Base-by-base conservation (phyloP, 345 rosid species). In the Euphorbia pulcherrima region DNA sequence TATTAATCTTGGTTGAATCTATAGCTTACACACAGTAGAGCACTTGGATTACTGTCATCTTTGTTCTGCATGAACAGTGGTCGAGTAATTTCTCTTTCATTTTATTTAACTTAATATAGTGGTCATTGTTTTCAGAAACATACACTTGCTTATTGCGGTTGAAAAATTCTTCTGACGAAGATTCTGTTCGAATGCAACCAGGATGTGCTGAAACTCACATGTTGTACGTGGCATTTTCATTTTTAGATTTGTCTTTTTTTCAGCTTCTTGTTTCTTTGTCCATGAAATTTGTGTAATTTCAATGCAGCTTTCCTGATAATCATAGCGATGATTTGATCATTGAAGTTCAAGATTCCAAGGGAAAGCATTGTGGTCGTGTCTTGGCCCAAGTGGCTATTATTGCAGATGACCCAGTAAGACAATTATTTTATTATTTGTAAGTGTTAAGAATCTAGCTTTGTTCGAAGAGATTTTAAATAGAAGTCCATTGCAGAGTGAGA, bases 401-500 rank as follows among this genome's bases (percentile, higher is more conserved):
- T 21, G 77, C 68, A 53, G 77, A 74, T 68, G 77, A 74, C 71
- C 72, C 73, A 9, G 77, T 74, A 63, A 60, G 64, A 33, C 29
- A 12, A 3, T 23, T 67, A 10, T 33, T 61, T 67, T 53, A 47
- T 52, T 55, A 10, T 8, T 24, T 48, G 26, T 27, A 62, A 16
- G 48, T 58, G n/a, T 63, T 41, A 53, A 0, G 23, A 21, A 47
- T n/a, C 12, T 33, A 10, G 17, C 30, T 13, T 20, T 57, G 11
- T 50, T 50, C 1, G 0, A 44, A 1, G 18, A 30, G 18, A 28
- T 51, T 64, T 64, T 56, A 5, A 62, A n/a, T 47, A 12, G 46
- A 57, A 27, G 7, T 64, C 64, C 9, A 60, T 30, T 64, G 37
- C 72, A 74, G 77, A 74, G 41, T 74, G 69, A 74, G 51, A 74